These are phyloP conservation scores for Prillingera fragicola DNA, from an alignment of 1,284 basidiomycete species.

Conservation along the genomic window DNA sequence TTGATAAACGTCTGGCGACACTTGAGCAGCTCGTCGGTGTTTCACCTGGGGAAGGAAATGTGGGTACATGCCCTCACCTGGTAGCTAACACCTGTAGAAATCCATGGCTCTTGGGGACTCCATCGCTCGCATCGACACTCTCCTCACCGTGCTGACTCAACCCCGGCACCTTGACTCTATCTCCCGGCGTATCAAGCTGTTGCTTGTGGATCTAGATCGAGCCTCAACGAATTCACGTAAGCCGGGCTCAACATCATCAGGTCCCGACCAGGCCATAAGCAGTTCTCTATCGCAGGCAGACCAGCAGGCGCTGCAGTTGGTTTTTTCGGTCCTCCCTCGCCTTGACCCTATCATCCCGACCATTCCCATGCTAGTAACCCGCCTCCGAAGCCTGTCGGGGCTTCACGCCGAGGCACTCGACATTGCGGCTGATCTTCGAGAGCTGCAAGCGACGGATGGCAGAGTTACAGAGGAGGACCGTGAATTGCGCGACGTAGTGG, in stretches of 20 bases:
- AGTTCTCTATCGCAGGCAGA: constrained; percentile 51
- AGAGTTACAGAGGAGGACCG: constrained; percentile 59
- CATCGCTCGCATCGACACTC: constrained; percentile 70
- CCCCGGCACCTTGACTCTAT: constrained; percentile 96
- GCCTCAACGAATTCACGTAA: constrained; percentile 55
- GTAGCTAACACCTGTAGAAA: not conserved
- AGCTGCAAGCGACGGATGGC: constrained; percentile 66
- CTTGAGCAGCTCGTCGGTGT: constrained; percentile 70
- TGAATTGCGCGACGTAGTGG: constrained; percentile 65
- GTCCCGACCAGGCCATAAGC: constrained; percentile 17
- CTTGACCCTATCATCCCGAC: constrained; percentile 83
- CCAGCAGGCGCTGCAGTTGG: constrained; percentile 54
- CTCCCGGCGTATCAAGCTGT: constrained; percentile 83
- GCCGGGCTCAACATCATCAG: constrained; percentile 15
- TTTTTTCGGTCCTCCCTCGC: constrained; percentile 70
- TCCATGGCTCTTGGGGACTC: constrained; percentile 54
- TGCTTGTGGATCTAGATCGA: constrained; percentile 87
- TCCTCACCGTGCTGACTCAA: constrained; percentile 78
- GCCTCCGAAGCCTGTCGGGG: constrained; percentile 73
- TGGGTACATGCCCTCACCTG: constrained; percentile 53
- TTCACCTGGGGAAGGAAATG: constrained; percentile 3
- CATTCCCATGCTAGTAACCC: constrained; percentile 81
- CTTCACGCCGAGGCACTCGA: constrained; percentile 76
- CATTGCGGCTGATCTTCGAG: constrained; percentile 57
- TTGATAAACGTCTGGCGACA: constrained; percentile 67